Conservation (phyloP, 2,329 filamentous ascomycete genomes). For the Didymella lethalis region DNA sequence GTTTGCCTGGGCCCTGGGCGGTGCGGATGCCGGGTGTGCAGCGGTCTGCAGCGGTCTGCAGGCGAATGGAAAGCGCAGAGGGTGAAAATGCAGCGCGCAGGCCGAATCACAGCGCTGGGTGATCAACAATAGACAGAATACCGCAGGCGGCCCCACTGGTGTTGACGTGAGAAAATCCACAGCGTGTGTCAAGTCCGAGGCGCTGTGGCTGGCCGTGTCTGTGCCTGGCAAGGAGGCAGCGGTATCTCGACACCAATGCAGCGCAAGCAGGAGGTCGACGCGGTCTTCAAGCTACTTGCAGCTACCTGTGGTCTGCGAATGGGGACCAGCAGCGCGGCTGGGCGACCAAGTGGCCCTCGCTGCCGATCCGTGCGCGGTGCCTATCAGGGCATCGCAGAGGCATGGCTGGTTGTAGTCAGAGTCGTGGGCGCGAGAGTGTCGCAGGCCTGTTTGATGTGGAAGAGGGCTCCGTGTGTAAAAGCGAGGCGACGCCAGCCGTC, state of each 20-base stretch:
- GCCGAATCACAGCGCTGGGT: conserved; percentile 29
- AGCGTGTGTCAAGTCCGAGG: conserved; percentile 11
- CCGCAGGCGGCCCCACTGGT: background rate
- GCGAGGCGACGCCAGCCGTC: background rate
- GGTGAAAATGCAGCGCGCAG: conserved; percentile 21
- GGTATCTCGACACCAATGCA: conserved; percentile 11
- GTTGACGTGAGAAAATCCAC: conserved; percentile 2
- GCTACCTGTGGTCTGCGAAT: conserved; percentile 15
- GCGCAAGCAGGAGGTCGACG: conserved; percentile 5
- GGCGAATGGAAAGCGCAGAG: conserved; percentile 25
- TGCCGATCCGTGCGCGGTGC: conserved; percentile 26
- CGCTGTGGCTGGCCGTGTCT: conserved; percentile 14
- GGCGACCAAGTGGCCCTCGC: conserved; percentile 9
- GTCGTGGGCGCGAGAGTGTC: conserved; percentile 25
- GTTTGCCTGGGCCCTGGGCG: conserved; percentile 14
- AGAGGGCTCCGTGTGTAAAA: conserved; percentile 23
- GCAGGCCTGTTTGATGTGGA: conserved; percentile 38
- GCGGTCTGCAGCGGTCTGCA: conserved; percentile 23
- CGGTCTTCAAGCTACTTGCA: conserved; percentile 15
- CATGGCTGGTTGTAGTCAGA: conserved; percentile 31
- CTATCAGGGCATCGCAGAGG: conserved; percentile 32
- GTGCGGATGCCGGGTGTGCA: background rate
- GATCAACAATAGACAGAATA: conserved; percentile 9
- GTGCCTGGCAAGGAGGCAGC: conserved; percentile 9
- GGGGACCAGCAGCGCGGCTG: conserved; percentile 8